Evolutionary conservation across 345 rosid genomes (phyloP), one percentile per base, ranked within the genome.

Genomic region (Pugionium cornutum): DNA sequence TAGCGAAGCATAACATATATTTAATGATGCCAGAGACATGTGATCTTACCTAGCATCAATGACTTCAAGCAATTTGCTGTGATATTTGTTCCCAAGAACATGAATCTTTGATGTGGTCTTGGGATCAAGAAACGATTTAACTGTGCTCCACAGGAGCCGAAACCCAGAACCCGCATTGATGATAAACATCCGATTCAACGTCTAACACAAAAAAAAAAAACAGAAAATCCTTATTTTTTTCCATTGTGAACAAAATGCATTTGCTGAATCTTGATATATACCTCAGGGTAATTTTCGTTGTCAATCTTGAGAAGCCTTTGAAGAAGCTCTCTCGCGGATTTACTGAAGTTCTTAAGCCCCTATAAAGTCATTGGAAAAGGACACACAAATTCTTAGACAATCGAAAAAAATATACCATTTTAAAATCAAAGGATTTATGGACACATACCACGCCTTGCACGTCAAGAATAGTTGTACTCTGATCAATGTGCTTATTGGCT

Each of bases 71-170:
- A 95, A 81, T 80, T 87, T 95, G 84, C 84, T 83, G 60, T 91
- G 98, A 57, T 86, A 95, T 81, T 89, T 95, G 86, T 86, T 86
- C 53, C 99, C 99, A 78, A 95, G 88, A 81, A 95, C 99, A 75
- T 90, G 89, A 79, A 94, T 88, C 76, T 94, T 94, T 53, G 89
- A 57, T 9, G 95, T 77, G 49, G 99, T 94, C 75, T 85, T 94
- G 49, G 99, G 97, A 60, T 92, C 97, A 50, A 92, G 87, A 82
- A 92, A 92, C 29, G 82, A 77, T 60, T 89, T 92, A 11, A 90
- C 88, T 0, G 96, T 86, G 86, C 77, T 86, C 99, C 99, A 94
- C 62, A 94, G 76, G 55, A 94, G 84, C 83, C 96, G 78, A 78
- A 94, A 94, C 61, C 96, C 99, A 3, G 97, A 61, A 47, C 97